phyloP scores from a whole-genome alignment of 2,329 filamentous ascomycete species.

The Hymenotorrendiella dingleyae region DNA sequence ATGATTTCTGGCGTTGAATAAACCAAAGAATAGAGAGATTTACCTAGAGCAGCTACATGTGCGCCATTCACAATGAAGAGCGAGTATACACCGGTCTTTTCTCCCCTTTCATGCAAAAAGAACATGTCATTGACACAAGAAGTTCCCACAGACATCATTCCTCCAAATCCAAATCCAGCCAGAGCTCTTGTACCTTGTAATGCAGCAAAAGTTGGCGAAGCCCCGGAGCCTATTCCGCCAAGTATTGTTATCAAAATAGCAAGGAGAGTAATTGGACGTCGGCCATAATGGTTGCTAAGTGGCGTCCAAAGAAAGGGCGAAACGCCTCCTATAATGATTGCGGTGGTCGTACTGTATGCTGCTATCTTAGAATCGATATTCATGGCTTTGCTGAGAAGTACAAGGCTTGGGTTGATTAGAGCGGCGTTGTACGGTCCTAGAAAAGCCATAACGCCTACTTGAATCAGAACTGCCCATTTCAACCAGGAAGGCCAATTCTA shows the following conservation, averaged over 20 bases:
- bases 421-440: slow-evolving; percentile 27
- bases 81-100: slow-evolving; percentile 28
- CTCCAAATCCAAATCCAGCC: slow-evolving; percentile 26
- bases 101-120: slow-evolving; percentile 27
- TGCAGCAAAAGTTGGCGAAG: slow-evolving; percentile 17
- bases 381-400: slow-evolving; percentile 23
- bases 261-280: slow-evolving; percentile 26
- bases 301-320: slow-evolving; percentile 28
- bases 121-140: slow-evolving; percentile 29
- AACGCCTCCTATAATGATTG: slow-evolving; percentile 25
- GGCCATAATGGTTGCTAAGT: slow-evolving; percentile 25
- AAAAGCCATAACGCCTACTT: slow-evolving; percentile 29
- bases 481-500: slow-evolving; percentile 29
- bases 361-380: slow-evolving; percentile 19
- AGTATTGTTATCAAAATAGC: slow-evolving; percentile 26
- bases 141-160: slow-evolving; percentile 29
- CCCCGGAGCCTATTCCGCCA: slow-evolving; percentile 23
- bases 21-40: not conserved
- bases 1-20: not conserved
- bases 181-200: slow-evolving; percentile 25
- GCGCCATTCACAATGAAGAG: slow-evolving; percentile 28
- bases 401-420: slow-evolving; percentile 27
- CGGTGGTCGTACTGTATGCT: slow-evolving; percentile 27
- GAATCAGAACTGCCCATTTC: slow-evolving; percentile 30
- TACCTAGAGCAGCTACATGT: slow-evolving; percentile 26